A percentile compares a stretch with the other conserved stretches of the same genome.
phyloP scores from a whole-genome alignment of 441 rosid genomes.

The Adansonia grandidieri region DNA sequence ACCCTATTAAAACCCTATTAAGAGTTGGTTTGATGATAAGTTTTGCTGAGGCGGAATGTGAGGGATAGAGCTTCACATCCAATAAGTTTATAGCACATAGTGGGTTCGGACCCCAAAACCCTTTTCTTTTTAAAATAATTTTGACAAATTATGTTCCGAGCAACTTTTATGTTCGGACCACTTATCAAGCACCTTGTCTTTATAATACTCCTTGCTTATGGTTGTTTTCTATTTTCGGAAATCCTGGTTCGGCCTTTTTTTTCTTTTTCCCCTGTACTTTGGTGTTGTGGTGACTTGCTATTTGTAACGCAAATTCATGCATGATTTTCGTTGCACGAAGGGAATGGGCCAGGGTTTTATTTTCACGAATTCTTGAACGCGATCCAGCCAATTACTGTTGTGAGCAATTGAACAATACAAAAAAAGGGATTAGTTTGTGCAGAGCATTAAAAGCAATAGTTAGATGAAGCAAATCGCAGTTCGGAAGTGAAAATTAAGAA shows the following conservation, averaged over 20 bases:
- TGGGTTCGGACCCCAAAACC: neutral
- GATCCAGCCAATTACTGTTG: neutral
- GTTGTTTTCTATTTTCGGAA: slow-evolving; percentile 1
- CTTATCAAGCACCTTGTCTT: neutral
- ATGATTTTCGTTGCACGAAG: no score
- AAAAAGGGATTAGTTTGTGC: no score
- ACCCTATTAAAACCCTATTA: slow-evolving; percentile 55
- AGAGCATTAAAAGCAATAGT: no score
- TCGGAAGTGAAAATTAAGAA: no score
- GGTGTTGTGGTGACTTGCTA: no score
- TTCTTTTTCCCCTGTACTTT: neutral
- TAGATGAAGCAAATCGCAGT: no score
- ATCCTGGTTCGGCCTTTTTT: neutral
- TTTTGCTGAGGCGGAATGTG: neutral
- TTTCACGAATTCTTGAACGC: neutral
- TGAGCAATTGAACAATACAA: no score
- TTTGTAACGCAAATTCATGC: no score
- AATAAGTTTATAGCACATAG: neutral
- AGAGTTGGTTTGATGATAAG: neutral
- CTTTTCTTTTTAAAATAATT: slow-evolving; percentile 3
- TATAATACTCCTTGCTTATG: neutral
- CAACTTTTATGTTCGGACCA: neutral
- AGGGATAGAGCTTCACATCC: neutral
- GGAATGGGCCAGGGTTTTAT: neutral
- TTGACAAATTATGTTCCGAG: slow-evolving; percentile 20